Conservation (phyloP, 805 yeast genomes). For the Schwanniomyces yamadae region DNA sequence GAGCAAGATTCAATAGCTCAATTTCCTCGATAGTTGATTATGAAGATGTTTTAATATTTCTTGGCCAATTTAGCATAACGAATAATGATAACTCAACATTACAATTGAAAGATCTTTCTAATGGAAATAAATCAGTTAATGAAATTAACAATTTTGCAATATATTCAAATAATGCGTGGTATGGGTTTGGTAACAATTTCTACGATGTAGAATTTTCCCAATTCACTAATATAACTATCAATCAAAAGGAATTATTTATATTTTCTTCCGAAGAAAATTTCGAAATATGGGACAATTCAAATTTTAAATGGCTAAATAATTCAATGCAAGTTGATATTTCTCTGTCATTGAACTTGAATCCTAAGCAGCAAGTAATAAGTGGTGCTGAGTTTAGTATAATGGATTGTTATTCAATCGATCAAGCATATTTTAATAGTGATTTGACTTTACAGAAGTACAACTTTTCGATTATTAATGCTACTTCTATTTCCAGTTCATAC, state of each 20-base stretch:
- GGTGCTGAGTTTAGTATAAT: conserved; percentile 35
- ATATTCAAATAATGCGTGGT: conserved; percentile 41
- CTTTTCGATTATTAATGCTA: conserved; percentile 19
- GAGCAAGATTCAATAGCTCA: conserved; percentile 29
- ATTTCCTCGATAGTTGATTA: conserved; percentile 20
- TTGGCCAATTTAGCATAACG: conserved; percentile 34
- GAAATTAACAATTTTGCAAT: conserved; percentile 37
- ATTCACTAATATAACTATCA: conserved; percentile 35
- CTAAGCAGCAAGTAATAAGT: conserved; percentile 31
- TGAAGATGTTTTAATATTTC: conserved; percentile 21
- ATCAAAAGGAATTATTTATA: conserved; percentile 40
- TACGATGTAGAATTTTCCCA: conserved; percentile 22
- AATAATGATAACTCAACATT: conserved; percentile 26
- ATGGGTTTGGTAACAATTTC: conserved; percentile 38
- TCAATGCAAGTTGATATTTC: conserved; percentile 32
- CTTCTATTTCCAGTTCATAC: conserved; percentile 26
- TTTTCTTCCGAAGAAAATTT: conserved; percentile 30
- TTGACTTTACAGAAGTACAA: conserved; percentile 21
- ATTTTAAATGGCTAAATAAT: conserved; percentile 33
- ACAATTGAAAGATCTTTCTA: conserved; percentile 24
- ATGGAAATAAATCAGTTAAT: conserved; percentile 22
- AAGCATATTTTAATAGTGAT: conserved; percentile 22
- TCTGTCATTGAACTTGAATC: conserved; percentile 21
- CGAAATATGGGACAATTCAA: conserved; percentile 42
- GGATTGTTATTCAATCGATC: conserved; percentile 28